Percentiles rank a stretch among this genome's conserved stretches.
Conservation (phyloP, 2,329 filamentous ascomycete species). For the Colletotrichum sp. region DNA sequence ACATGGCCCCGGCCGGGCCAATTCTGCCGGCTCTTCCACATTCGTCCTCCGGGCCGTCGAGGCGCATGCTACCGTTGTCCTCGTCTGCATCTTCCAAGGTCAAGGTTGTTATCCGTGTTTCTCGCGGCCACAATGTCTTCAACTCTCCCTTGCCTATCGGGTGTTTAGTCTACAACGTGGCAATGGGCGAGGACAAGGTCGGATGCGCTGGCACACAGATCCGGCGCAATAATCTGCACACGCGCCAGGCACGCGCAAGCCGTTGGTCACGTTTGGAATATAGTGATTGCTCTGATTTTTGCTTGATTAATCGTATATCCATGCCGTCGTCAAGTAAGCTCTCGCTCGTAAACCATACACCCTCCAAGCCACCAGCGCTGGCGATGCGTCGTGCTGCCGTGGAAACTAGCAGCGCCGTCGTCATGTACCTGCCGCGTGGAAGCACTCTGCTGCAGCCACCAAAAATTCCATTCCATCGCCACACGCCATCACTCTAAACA, state of each 20-base stretch:
- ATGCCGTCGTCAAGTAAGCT: not conserved
- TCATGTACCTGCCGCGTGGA: not conserved
- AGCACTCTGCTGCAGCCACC: not conserved
- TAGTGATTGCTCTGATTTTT: not conserved
- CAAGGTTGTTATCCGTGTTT: not conserved
- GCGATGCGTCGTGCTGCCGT: not conserved
- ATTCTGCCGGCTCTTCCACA: not conserved
- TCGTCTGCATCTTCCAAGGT: not conserved
- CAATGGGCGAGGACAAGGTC: not conserved
- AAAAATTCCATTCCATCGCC: not conserved
- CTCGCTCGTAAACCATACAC: not conserved
- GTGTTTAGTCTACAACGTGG: not conserved
- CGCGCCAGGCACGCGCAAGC: not conserved
- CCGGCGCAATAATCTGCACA: conserved; percentile 5
- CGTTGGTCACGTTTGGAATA: not conserved
- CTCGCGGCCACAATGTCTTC: not conserved
- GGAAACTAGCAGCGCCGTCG: not conserved
- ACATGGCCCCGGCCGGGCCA: not conserved
- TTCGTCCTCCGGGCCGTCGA: not conserved
- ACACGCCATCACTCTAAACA: not conserved
- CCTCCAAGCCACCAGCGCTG: not conserved
- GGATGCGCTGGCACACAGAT: conserved; percentile 12
- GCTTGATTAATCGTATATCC: not conserved
- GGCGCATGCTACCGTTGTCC: not conserved
- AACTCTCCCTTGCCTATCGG: not conserved